A percentile compares a stretch with the other conserved stretches of the same genome.
Evolutionary conservation across 2,329 filamentous ascomycete species (phyloP).

Genomic region (Drechslerella stenobrocha): DNA sequence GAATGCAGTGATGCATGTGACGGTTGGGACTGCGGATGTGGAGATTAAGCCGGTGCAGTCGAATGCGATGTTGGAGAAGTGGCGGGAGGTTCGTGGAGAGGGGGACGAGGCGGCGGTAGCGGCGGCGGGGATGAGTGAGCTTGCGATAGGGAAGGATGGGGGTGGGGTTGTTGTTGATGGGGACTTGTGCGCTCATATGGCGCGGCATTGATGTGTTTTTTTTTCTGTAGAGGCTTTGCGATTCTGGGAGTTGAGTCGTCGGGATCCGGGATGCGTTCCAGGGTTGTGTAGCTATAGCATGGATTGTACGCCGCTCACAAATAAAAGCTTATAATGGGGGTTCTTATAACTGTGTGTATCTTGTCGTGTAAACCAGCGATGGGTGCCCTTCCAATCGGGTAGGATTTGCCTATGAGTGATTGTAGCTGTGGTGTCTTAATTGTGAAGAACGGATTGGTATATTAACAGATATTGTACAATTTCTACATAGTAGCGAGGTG

Average conservation of each 20-base stretch:
- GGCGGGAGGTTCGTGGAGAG: conserved; percentile 59
- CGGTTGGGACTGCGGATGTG: conserved; percentile 75
- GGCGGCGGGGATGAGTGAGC: conserved; percentile 29
- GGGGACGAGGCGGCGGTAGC: conserved; percentile 19
- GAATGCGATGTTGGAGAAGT: conserved; percentile 76
- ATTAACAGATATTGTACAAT: background rate
- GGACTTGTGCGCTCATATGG: conserved; percentile 22
- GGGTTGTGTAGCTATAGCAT: no score
- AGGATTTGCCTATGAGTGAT: no score
- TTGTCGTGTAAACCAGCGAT: no score
- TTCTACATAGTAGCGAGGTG: no score
- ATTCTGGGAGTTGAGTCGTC: no score
- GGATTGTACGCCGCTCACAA: background rate
- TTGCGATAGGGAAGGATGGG: conserved; percentile 35
- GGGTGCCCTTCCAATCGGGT: no score
- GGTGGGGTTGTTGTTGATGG: conserved; percentile 23
- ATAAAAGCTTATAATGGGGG: background rate
- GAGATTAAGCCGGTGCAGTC: conserved; percentile 90
- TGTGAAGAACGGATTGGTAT: no score
- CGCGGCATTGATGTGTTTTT: conserved; percentile 10
- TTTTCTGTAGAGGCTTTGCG: background rate
- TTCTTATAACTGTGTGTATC: no score
- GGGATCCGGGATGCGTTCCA: no score
- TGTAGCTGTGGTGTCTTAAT: no score
- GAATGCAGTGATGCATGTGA: conserved; percentile 83